Evolutionary conservation across 345 rosid species (phyloP).

Genomic region (Garcia nutans): DNA sequence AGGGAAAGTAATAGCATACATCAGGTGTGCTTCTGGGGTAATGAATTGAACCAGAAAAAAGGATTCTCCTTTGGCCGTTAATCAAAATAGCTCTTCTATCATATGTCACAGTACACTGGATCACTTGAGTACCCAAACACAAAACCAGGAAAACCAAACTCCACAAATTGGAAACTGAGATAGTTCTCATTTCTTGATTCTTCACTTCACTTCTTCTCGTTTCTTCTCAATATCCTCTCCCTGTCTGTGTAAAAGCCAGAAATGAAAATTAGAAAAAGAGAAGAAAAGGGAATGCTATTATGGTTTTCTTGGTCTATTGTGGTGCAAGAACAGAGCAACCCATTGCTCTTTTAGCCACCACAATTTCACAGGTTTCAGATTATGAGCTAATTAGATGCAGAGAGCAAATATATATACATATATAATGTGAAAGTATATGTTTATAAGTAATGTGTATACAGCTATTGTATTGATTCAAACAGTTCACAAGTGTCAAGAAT

Average conservation of each 20-base stretch:
- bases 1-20: slow-evolving; percentile 31
- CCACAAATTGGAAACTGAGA: slow-evolving; percentile 37
- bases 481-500: slow-evolving; percentile 39
- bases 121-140: slow-evolving; percentile 44
- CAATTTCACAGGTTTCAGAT: background rate
- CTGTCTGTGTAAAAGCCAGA: background rate
- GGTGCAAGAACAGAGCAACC: background rate
- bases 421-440: background rate
- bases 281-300: background rate
- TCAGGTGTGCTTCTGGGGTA: slow-evolving; percentile 95
- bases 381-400: background rate
- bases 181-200: slow-evolving; percentile 46
- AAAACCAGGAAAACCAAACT: slow-evolving; percentile 42
- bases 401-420: background rate
- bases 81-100: slow-evolving; percentile 83
- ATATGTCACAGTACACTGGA: slow-evolving; percentile 67
- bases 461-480: slow-evolving; percentile 9
- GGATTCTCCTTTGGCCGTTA: slow-evolving; percentile 83
- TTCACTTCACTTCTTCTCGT: background rate
- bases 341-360: slow-evolving; percentile 1
- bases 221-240: background rate
- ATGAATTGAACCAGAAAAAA: slow-evolving; percentile 92
- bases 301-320: background rate
- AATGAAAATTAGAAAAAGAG: background rate
- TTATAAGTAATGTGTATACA: background rate